phyloP scores from a whole-genome alignment of 352 stramenopile species.

The Discostella stelligera region DNA sequence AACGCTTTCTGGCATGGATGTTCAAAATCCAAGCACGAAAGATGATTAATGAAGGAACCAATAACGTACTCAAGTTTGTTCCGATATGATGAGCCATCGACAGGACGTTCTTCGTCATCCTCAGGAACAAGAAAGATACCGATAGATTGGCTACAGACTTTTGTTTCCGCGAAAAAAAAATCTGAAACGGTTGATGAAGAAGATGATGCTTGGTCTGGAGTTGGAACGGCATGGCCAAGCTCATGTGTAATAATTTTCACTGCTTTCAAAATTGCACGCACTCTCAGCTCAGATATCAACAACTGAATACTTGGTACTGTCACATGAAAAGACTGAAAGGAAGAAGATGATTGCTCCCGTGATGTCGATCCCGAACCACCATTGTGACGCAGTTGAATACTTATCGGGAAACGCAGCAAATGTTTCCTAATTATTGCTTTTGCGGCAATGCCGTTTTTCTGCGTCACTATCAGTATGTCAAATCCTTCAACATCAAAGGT shows the following conservation, averaged over 20 bases:
- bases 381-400: conserved; percentile 22
- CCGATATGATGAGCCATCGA: conserved; percentile 10
- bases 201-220: conserved; percentile 10
- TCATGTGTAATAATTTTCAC: conserved; percentile 25
- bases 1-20: conserved; percentile 39
- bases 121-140: conserved; percentile 25
- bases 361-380: not conserved
- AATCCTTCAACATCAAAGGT: conserved; percentile 31
- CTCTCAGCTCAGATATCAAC: conserved; percentile 47
- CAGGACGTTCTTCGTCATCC: conserved; percentile 11
- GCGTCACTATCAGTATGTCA: conserved; percentile 22
- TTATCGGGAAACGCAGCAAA: conserved; percentile 29
- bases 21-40: conserved; percentile 52
- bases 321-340: conserved; percentile 25
- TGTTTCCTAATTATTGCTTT: conserved; percentile 1
- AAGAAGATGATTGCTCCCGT: conserved; percentile 10
- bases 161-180: conserved; percentile 25
- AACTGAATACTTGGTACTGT: conserved; percentile 30
- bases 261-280: conserved; percentile 24
- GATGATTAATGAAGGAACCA: conserved; percentile 36
- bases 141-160: conserved; percentile 42
- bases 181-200: conserved; percentile 30
- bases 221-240: conserved; percentile 9
- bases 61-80: conserved; percentile 40
- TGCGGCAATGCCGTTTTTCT: conserved; percentile 2